Base-by-base conservation (phyloP, 495 filamentous ascomycete genomes). In the Penicillium goetzii region DNA sequence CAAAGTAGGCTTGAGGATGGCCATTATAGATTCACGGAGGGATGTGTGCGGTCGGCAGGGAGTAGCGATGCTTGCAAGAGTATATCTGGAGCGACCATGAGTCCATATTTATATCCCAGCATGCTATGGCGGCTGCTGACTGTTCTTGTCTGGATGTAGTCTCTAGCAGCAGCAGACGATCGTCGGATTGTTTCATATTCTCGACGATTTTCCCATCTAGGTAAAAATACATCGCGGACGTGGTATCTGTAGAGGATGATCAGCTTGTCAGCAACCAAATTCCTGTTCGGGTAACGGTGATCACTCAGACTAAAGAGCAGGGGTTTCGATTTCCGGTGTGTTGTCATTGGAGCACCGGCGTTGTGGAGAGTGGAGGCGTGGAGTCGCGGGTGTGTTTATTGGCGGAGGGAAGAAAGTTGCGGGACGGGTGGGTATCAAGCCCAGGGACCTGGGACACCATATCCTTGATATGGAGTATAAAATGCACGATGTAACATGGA, bases 1-100 rank as follows among this genome's bases (percentile, higher is more conserved):
- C n/a, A 60, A 12, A 17, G 58, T 26, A 2, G 63, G 25, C 43
- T 69, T 68, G 36, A 63, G 9, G 21, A 63, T 41, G 14, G 54
- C 38, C 62, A 65, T 68, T 47, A n/a, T 41, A 23, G 34, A 8
- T 19, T 34, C 8, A 10, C 23, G 6, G 7, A 41, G 6, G 21
- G 14, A 41, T 19, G n/a, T 4, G 25, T 23, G 53, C 7, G 12
- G 23, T 38, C 8, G 23, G 2, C 5, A 34, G 19, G 51, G 21
- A 8, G 4, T 10, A 21, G 49, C 17, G 30, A 21, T 19, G 30
- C 15, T 19, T 19, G 7, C n/a, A 9, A 19, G 41, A 21, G 7
- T 10, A 19, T 19, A 1, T 21, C 2, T 21, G 41, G 19, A 9
- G 7, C 5, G n/a, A 21, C 19, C 1, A 11, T 1, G 19, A n/a